Percentiles rank a stretch among this genome's conserved stretches.
Evolutionary conservation across 192 early-diverging fungal species (phyloP).

Genomic region (Jimgerdemannia lactiflua): DNA sequence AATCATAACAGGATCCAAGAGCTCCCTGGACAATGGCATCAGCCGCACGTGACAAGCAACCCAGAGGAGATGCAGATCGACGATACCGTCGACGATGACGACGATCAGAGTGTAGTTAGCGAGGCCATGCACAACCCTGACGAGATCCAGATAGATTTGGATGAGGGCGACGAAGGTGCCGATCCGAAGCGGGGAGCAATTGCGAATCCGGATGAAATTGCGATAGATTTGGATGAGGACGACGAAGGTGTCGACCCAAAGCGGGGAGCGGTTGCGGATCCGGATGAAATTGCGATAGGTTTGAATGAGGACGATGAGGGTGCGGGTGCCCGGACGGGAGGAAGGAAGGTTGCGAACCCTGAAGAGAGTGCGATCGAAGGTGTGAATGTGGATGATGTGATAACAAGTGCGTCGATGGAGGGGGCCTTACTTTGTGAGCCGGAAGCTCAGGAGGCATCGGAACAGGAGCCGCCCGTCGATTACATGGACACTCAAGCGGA

Average conservation of each 20-base stretch:
- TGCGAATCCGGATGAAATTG: conserved; percentile 52
- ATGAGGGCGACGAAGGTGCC: conserved; percentile 9
- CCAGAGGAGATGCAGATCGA: conserved; percentile 47
- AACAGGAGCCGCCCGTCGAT: background rate
- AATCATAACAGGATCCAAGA: conserved; percentile 25
- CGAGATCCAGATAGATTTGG: conserved; percentile 34
- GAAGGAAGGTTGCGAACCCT: background rate
- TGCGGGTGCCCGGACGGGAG: background rate
- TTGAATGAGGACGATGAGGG: conserved; percentile 9
- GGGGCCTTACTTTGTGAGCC: too few relatives aligned
- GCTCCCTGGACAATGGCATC: background rate
- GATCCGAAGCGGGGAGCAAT: background rate
- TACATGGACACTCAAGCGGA: conserved; percentile 38
- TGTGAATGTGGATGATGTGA: too few relatives aligned
- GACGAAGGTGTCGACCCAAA: background rate
- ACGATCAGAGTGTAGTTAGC: conserved; percentile 1
- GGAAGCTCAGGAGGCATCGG: background rate
- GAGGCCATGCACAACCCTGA: conserved; percentile 22
- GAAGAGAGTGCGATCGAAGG: too few relatives aligned
- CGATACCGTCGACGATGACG: conserved; percentile 29
- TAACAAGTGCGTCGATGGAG: too few relatives aligned
- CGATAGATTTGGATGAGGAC: conserved; percentile 27
- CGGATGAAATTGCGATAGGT: conserved; percentile 49
- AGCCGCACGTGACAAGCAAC: conserved; percentile 17
- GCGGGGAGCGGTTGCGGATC: conserved; percentile 18